These are phyloP conservation scores for Lepidium didymum DNA, from an alignment of 345 rosid genomes.

Conservation along the genomic window DNA sequence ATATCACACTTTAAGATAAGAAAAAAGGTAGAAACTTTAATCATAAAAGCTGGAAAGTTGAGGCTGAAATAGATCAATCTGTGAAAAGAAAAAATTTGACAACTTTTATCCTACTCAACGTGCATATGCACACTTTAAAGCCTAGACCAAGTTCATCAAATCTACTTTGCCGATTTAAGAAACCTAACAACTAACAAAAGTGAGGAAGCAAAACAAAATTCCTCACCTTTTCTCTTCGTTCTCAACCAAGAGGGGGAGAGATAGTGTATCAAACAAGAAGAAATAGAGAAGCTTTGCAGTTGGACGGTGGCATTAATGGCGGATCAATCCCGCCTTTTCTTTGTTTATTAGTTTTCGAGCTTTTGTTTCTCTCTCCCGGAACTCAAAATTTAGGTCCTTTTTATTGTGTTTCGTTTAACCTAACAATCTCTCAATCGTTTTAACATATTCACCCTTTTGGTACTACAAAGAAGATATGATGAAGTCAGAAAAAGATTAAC, in stretches of 20 bases:
- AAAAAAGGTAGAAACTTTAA: constrained; percentile 8
- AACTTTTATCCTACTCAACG: not conserved
- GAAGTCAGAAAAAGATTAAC: constrained; percentile 15
- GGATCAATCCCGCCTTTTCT: constrained; percentile 21
- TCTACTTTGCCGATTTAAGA: not conserved
- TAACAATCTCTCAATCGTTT: not conserved
- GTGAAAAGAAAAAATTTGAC: constrained; percentile 21
- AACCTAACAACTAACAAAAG: constrained; percentile 14
- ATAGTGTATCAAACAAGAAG: not conserved
- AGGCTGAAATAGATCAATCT: constrained; percentile 27
- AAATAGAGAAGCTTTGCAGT: not conserved
- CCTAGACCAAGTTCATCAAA: not conserved
- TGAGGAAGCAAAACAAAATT: constrained; percentile 3
- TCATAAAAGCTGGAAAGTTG: constrained; percentile 8
- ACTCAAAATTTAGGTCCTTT: not conserved
- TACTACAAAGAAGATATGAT: constrained; percentile 7
- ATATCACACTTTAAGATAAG: constrained; percentile 31
- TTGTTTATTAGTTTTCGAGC: not conserved
- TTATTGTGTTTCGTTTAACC: not conserved
- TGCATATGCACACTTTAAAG: not conserved
- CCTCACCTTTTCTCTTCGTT: constrained; percentile 8
- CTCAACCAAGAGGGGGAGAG: not conserved
- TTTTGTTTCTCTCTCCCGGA: not conserved
- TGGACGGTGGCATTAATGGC: constrained; percentile 27
- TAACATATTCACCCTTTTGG: not conserved